These are phyloP conservation scores for Quercus dentata DNA, from an alignment of 306 rosid genomes.

Conservation along the genomic window DNA sequence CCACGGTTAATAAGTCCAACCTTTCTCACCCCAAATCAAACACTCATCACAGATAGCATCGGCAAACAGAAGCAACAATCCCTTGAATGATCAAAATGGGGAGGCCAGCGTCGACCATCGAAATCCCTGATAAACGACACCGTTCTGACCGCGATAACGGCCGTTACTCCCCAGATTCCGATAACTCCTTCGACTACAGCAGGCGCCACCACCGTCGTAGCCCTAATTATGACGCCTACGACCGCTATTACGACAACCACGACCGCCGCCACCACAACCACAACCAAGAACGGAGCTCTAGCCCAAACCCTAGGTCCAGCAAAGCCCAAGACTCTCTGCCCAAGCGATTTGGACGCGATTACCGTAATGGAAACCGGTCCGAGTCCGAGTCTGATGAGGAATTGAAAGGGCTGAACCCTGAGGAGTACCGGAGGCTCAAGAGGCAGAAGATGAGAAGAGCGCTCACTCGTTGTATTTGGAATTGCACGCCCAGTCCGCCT, in stretches of 20 bases:
- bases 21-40: too few relatives aligned
- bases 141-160: neutral
- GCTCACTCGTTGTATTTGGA: slow-evolving; percentile 75
- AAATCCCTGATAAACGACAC: neutral
- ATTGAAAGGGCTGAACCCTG: slow-evolving; percentile 63
- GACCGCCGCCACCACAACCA: slow-evolving; percentile 24
- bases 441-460: slow-evolving; percentile 81
- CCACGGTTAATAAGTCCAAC: too few relatives aligned
- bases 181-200: neutral
- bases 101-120: neutral
- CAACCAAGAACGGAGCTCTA: slow-evolving; percentile 34
- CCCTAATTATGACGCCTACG: neutral
- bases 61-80: too few relatives aligned
- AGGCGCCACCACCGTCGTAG: neutral
- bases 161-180: neutral
- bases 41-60: too few relatives aligned
- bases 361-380: slow-evolving; percentile 33
- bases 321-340: slow-evolving; percentile 44
- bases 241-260: slow-evolving; percentile 6
- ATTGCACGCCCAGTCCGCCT: slow-evolving; percentile 81
- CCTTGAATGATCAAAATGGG: neutral
- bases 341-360: slow-evolving; percentile 59
- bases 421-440: slow-evolving; percentile 73
- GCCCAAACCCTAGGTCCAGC: slow-evolving; percentile 17
- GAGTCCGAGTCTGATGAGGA: slow-evolving; percentile 81